Evolutionary conservation across 139 green algal genomes (phyloP).

Genomic region (Chlamydomonas asymmetrica): DNA sequence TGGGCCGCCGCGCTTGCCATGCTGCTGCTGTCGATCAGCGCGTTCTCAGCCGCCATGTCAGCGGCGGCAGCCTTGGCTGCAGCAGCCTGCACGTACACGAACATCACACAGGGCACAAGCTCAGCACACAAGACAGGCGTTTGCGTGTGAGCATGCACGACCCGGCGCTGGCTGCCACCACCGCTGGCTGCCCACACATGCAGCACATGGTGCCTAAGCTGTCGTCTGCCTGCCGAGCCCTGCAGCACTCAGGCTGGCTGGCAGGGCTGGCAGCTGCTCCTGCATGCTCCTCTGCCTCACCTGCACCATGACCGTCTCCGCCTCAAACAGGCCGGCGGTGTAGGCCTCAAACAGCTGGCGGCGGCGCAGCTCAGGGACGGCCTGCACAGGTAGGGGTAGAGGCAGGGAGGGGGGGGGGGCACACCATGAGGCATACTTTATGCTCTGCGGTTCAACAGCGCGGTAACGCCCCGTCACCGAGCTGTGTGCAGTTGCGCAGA

Average conservation of each 20-base stretch:
- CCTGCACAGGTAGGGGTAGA: too few species aligned
- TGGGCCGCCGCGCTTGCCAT: neutral
- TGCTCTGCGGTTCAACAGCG: too few species aligned
- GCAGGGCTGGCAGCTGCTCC: neutral
- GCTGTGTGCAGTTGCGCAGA: too few species aligned
- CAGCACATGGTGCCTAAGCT: too few species aligned
- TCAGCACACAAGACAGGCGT: neutral
- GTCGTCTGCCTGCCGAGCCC: too few species aligned
- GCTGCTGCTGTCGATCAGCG: constrained; percentile 3
- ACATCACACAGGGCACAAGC: neutral
- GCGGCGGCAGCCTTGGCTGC: neutral
- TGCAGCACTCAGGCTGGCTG: too few species aligned
- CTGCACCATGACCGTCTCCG: neutral
- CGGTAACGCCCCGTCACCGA: constrained; percentile 11
- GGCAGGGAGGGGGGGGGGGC: too few species aligned
- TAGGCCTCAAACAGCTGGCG: constrained; percentile 44
- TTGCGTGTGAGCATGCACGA: too few species aligned
- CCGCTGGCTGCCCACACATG: too few species aligned
- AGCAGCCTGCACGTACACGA: neutral
- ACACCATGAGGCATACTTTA: too few species aligned
- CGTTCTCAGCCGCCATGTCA: constrained; percentile 14
- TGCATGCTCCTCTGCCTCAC: neutral
- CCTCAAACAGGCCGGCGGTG: constrained; percentile 7
- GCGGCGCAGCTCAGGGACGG: constrained; percentile 1
- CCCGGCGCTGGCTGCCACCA: too few species aligned